These are phyloP conservation scores for Tricholoma sp. DNA, from an alignment of 768 basidiomycete genomes.

Conservation along the genomic window DNA sequence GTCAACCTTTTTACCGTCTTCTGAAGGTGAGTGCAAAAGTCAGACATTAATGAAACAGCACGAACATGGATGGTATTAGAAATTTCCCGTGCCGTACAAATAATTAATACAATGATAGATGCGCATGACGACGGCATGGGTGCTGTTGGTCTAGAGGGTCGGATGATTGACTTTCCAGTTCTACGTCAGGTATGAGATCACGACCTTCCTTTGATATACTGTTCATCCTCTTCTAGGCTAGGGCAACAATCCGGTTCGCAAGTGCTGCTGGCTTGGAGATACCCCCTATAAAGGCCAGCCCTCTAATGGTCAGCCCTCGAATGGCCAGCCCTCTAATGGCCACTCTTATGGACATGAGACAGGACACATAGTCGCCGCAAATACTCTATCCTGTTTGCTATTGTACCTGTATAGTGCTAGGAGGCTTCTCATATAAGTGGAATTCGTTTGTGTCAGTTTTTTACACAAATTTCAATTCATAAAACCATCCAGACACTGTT, in stretches of 20 bases:
- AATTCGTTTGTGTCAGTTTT: too few relatives aligned
- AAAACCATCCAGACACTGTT: too few relatives aligned
- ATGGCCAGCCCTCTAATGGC: too few relatives aligned
- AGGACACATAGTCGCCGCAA: too few relatives aligned
- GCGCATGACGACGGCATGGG: constrained; percentile 52
- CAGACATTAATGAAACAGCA: background rate
- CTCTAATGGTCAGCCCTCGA: too few relatives aligned
- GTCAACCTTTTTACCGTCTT: constrained; percentile 70
- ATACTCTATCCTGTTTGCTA: too few relatives aligned
- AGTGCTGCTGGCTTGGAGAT: constrained; percentile 50
- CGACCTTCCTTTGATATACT: background rate
- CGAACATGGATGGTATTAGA: constrained; percentile 38
- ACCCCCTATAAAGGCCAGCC: constrained; percentile 31
- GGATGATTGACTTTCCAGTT: constrained; percentile 94
- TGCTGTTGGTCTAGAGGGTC: constrained; percentile 73
- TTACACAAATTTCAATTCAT: too few relatives aligned
- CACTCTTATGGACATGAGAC: too few relatives aligned
- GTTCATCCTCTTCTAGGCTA: constrained; percentile 21
- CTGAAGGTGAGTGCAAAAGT: constrained; percentile 42
- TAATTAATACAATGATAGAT: constrained; percentile 59
- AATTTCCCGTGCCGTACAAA: constrained; percentile 69
- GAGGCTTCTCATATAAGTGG: too few relatives aligned
- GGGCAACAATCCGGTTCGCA: constrained; percentile 49
- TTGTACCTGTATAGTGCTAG: too few relatives aligned
- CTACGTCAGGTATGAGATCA: constrained; percentile 58